Percentiles rank a stretch among this genome's conserved stretches.
Conservation (phyloP, 2,329 filamentous ascomycete genomes). For the Exserohilum rostratum region DNA sequence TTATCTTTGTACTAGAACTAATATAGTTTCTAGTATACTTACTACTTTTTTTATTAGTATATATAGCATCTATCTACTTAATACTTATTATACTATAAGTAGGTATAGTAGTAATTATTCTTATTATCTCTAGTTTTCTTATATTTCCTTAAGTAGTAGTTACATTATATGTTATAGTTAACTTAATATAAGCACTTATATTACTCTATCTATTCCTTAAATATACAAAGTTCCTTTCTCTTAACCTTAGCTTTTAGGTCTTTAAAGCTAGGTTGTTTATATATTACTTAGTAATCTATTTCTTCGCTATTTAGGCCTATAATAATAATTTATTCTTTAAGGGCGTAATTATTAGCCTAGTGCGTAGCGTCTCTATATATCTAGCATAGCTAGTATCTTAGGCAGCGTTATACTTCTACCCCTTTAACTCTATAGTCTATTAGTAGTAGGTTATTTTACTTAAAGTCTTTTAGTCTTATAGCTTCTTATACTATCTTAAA, state of each 20-base stretch:
- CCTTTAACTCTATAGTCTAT: neutral
- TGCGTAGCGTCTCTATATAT: neutral
- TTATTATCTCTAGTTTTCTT: too few relatives aligned
- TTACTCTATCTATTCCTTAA: neutral
- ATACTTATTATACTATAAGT: too few relatives aligned
- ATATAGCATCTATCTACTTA: neutral
- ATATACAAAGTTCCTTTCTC: neutral
- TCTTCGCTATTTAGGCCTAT: neutral
- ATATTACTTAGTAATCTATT: neutral
- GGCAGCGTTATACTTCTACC: neutral
- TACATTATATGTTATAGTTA: neutral
- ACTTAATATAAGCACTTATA: neutral
- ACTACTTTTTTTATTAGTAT: neutral
- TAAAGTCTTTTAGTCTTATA: too few relatives aligned
- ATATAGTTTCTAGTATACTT: neutral
- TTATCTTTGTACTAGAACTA: neutral
- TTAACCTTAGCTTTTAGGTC: neutral
- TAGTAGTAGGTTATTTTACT: neutral
- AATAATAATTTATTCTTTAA: neutral
- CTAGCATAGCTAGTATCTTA: neutral
- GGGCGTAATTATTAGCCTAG: neutral
- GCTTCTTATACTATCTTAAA: neutral
- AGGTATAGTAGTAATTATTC: too few relatives aligned
- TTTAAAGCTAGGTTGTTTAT: neutral
- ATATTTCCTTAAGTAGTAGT: too few relatives aligned